Percentiles rank a stretch among this genome's conserved stretches.
Evolutionary conservation across 441 rosid species (phyloP).

Genomic region (Aquilaria agallochum): DNA sequence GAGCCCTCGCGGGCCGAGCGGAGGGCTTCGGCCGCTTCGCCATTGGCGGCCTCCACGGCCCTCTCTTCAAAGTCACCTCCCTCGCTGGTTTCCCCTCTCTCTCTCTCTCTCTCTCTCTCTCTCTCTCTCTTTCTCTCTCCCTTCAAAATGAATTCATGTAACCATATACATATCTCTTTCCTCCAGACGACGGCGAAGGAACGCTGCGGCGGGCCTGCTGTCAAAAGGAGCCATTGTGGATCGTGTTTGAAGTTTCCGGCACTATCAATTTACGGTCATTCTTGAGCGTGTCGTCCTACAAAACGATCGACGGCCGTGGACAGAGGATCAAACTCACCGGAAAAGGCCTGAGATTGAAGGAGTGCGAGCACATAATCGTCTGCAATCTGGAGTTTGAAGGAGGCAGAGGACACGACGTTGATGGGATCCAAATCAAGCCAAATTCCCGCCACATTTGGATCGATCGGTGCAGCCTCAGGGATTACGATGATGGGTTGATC

Average conservation of each 20-base stretch:
- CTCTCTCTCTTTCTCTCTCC: not conserved
- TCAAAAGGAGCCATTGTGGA: conserved; percentile 52
- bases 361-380: conserved; percentile 54
- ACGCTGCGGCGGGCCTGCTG: conserved; percentile 61
- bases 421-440: conserved; percentile 67
- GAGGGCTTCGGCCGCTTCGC: conserved; percentile 58
- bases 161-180: not conserved
- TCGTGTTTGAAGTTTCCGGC: conserved; percentile 57
- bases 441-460: conserved; percentile 67
- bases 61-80: conserved; percentile 38
- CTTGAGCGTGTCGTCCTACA: conserved; percentile 53
- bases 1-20: conserved; percentile 47
- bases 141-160: not conserved
- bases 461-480: conserved; percentile 56
- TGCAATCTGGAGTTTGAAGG: conserved; percentile 69
- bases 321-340: conserved; percentile 51
- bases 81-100: conserved; percentile 31
- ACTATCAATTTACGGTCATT: conserved; percentile 46
- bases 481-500: conserved; percentile 62
- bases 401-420: conserved; percentile 68
- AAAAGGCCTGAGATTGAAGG: conserved; percentile 53
- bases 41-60: conserved; percentile 56
- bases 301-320: conserved; percentile 65
- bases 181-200: conserved; percentile 57
- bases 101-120: not conserved